phyloP scores from a whole-genome alignment of 2,329 filamentous ascomycete species.

The Fusarium xyrophilum region DNA sequence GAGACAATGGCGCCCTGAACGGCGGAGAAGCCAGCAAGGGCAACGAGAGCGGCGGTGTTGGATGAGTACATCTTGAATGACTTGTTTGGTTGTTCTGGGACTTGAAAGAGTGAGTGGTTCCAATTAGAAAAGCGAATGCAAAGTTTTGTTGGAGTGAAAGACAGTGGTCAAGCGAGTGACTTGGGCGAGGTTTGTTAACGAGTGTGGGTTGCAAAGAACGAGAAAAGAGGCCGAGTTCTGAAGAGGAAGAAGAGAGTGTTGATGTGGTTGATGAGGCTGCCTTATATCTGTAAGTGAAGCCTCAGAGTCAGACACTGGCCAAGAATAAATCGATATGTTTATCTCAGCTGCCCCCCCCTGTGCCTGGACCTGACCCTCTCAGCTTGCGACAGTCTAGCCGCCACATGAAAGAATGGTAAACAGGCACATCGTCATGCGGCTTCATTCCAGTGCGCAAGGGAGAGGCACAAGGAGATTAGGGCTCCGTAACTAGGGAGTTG shows the following conservation, averaged over 20 bases:
- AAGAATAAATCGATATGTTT: conserved; percentile 2
- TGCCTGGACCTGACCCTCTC: not conserved
- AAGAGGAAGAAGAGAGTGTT: not conserved
- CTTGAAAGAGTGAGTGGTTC: conserved; percentile 13
- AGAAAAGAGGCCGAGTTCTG: conserved; percentile 21
- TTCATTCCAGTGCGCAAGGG: conserved; percentile 34
- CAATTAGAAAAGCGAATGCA: conserved; percentile 1
- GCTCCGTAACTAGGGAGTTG: conserved; percentile 26
- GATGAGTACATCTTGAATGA: conserved; percentile 39
- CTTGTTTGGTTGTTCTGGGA: conserved; percentile 14
- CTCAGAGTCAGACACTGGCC: not conserved
- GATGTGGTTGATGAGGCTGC: conserved; percentile 12
- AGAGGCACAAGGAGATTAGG: conserved; percentile 18
- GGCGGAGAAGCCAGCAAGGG: conserved; percentile 36
- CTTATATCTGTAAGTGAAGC: conserved; percentile 35
- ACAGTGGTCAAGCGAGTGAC: conserved; percentile 38
- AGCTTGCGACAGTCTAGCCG: conserved; percentile 18
- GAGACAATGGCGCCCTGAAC: conserved; percentile 24
- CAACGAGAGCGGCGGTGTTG: conserved; percentile 38
- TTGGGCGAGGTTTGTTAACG: conserved; percentile 33
- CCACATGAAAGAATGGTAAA: conserved; percentile 29
- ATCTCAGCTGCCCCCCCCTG: not conserved
- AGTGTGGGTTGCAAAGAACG: conserved; percentile 22
- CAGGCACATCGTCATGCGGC: conserved; percentile 9
- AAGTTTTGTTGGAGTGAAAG: conserved; percentile 12